These are phyloP conservation scores for Carpinus fangiana DNA, from an alignment of 306 rosid genomes.

Conservation along the genomic window DNA sequence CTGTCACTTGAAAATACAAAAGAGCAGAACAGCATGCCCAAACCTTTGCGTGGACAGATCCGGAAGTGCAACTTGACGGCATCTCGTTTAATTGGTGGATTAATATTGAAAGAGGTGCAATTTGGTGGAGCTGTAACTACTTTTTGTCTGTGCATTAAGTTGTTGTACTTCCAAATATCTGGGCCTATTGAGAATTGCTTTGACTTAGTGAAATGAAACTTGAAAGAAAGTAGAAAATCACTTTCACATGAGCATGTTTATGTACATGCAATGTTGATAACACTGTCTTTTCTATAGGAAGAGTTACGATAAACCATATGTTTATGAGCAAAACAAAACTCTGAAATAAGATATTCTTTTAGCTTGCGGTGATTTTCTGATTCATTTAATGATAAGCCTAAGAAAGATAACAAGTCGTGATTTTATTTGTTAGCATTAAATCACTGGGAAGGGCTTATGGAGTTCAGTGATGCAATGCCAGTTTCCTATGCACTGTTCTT, in stretches of 20 bases:
- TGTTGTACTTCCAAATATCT: not conserved
- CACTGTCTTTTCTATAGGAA: not conserved
- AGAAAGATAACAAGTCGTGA: not conserved
- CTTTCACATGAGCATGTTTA: not conserved
- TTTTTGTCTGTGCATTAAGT: not conserved
- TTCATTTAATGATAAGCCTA: not conserved
- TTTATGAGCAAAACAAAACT: not conserved
- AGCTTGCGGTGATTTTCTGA: not conserved
- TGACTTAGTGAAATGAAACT: not conserved
- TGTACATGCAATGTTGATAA: not conserved
- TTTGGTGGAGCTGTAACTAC: not conserved
- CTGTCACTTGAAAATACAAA: slow-evolving; percentile 49
- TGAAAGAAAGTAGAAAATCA: not conserved
- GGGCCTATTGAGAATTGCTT: not conserved
- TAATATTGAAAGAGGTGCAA: slow-evolving; percentile 63
- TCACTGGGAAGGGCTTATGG: not conserved
- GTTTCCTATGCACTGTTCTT: slow-evolving; percentile 2
- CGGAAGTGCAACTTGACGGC: slow-evolving; percentile 76
- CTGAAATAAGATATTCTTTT: not conserved
- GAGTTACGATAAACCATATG: not conserved
- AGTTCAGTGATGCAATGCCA: not conserved
- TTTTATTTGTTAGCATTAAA: not conserved
- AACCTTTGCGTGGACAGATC: slow-evolving; percentile 54
- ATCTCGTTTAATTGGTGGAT: slow-evolving; percentile 38
- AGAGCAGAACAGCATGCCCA: slow-evolving; percentile 24